Conservation (phyloP, 2,329 filamentous ascomycete species). For the Colletotrichum ledebouriae region DNA sequence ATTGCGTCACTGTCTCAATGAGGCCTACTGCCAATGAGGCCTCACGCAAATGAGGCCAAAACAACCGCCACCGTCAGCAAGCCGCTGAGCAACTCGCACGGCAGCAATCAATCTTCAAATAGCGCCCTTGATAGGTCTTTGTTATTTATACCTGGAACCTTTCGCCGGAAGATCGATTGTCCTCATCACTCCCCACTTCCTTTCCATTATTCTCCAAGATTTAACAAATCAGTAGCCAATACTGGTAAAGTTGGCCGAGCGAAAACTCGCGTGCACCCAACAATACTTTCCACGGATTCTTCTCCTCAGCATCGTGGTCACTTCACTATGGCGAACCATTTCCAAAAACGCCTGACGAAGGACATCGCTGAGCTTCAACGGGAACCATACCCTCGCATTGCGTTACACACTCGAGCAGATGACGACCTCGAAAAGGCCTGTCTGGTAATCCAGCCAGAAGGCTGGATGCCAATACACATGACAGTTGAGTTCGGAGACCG, state of each 20-base stretch:
- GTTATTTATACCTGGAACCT: not conserved
- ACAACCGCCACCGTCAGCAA: constrained; percentile 15
- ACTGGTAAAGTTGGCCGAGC: too few species aligned
- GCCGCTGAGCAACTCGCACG: constrained; percentile 3
- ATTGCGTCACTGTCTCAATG: not conserved
- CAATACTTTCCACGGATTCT: too few species aligned
- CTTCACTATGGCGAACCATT: not conserved
- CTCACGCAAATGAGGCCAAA: constrained; percentile 21
- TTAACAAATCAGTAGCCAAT: too few species aligned
- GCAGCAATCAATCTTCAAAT: not conserved
- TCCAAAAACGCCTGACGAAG: constrained; percentile 51
- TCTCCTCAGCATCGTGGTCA: not conserved
- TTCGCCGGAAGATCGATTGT: too few species aligned
- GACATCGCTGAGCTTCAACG: constrained; percentile 61
- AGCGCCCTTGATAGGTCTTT: not conserved
- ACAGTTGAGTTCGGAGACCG: constrained; percentile 51
- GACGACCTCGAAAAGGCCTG: constrained; percentile 56
- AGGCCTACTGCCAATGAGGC: constrained; percentile 20
- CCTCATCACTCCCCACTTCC: not conserved
- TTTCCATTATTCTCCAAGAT: not conserved
- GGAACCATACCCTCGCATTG: constrained; percentile 61
- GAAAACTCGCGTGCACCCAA: too few species aligned
- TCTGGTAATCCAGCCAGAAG: constrained; percentile 57
- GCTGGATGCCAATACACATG: constrained; percentile 57
- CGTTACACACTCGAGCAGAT: constrained; percentile 53